Evolutionary conservation across 768 basidiomycete genomes (phyloP).

Genomic region (Filobasidium wieringae): DNA sequence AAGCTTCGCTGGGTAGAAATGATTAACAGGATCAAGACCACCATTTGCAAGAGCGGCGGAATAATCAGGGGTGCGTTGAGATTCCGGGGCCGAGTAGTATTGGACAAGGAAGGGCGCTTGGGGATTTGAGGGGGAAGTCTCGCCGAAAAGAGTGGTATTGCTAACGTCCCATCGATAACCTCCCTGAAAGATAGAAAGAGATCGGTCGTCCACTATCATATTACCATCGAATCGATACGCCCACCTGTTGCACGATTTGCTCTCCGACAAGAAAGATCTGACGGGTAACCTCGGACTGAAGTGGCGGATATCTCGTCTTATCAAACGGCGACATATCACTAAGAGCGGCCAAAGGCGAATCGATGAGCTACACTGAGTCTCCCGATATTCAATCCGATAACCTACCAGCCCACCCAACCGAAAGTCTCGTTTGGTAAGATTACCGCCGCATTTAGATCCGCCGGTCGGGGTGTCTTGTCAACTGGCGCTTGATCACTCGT

Average conservation of each 20-base stretch:
- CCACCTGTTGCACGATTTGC: neutral
- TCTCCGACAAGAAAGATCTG: neutral
- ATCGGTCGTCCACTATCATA: neutral
- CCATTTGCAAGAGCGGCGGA: slow-evolving; percentile 2
- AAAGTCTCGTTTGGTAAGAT: too few relatives aligned
- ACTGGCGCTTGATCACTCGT: neutral
- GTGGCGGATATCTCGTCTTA: neutral
- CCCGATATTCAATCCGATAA: too few relatives aligned
- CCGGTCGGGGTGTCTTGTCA: neutral
- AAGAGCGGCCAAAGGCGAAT: neutral
- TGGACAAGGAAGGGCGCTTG: slow-evolving; percentile 1
- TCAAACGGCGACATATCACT: neutral
- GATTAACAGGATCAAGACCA: slow-evolving; percentile 5
- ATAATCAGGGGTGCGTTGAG: neutral
- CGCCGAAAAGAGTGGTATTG: neutral
- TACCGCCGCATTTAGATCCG: neutral
- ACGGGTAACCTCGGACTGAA: neutral
- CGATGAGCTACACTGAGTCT: neutral
- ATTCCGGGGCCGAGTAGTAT: neutral
- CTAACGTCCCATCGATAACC: neutral
- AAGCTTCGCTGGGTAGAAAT: slow-evolving; percentile 2
- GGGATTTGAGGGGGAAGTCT: neutral
- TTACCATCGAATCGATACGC: neutral
- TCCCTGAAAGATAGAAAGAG: neutral
- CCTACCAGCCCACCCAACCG: too few relatives aligned